Conservation (phyloP, 2,329 filamentous ascomycete genomes). For the Aureobasidium vineae region DNA sequence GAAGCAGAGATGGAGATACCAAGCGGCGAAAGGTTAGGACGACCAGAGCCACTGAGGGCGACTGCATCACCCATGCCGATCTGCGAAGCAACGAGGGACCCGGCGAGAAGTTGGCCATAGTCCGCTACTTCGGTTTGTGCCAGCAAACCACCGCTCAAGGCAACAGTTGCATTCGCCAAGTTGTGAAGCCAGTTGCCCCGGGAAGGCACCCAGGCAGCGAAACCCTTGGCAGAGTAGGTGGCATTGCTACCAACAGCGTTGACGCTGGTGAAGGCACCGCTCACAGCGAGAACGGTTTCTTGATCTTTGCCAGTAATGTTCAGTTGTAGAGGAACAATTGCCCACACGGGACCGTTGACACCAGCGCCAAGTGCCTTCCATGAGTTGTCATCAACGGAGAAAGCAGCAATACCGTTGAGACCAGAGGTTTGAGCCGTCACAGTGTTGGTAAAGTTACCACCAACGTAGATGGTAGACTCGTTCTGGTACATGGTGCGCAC, state of each 20-base stretch:
- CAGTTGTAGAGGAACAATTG: conserved; percentile 72
- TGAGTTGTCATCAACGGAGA: conserved; percentile 63
- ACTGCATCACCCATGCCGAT: conserved; percentile 71
- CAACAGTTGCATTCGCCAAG: conserved; percentile 60
- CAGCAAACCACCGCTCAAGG: conserved; percentile 70
- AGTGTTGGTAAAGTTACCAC: conserved; percentile 79
- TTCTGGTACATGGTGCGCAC: conserved; percentile 71
- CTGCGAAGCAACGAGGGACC: conserved; percentile 75
- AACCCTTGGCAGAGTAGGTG: conserved; percentile 64
- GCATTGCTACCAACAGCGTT: conserved; percentile 64
- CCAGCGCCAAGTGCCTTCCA: conserved; percentile 84
- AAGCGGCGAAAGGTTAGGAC: conserved; percentile 48
- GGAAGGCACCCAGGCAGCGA: conserved; percentile 91
- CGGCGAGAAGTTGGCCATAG: conserved; percentile 68
- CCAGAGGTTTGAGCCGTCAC: conserved; percentile 59
- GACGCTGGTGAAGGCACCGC: conserved; percentile 73
- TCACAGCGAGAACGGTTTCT: conserved; percentile 75
- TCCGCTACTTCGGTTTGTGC: conserved; percentile 65
- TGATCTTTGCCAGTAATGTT: conserved; percentile 69
- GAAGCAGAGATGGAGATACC: conserved; percentile 54
- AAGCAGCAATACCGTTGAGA: conserved; percentile 73
- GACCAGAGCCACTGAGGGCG: conserved; percentile 54
- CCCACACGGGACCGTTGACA: conserved; percentile 73
- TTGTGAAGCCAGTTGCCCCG: conserved; percentile 84
- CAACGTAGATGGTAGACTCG: conserved; percentile 69